Conservation (phyloP, 164 flowering plant species). For the Akebia trifoliata region DNA sequence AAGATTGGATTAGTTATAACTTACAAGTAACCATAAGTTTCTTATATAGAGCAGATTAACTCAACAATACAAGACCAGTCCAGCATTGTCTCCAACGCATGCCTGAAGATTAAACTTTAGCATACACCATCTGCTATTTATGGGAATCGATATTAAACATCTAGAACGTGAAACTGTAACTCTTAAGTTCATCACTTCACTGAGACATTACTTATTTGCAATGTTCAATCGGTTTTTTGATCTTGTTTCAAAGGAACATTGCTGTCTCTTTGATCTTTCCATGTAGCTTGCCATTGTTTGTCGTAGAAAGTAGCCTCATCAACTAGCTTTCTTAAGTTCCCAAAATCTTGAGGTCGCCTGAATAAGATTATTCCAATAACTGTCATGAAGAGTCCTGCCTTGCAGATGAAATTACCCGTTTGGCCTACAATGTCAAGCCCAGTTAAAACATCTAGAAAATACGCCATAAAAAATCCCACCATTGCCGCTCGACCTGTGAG, state of each 20-base stretch:
- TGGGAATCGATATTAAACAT: too few species aligned
- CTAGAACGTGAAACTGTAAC: too few species aligned
- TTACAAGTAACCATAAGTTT: too few species aligned
- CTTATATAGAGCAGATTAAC: too few species aligned
- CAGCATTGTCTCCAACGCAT: too few species aligned
- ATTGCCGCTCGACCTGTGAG: conserved; percentile 60
- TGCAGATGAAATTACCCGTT: conserved; percentile 52
- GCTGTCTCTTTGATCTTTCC: conserved; percentile 35
- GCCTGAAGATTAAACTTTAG: too few species aligned
- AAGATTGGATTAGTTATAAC: too few species aligned
- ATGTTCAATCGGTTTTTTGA: conserved; percentile 2
- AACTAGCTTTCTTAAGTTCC: conserved; percentile 30
- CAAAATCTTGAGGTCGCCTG: conserved; percentile 30
- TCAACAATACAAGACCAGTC: too few species aligned
- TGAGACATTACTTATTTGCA: not conserved
- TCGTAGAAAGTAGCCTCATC: conserved; percentile 62
- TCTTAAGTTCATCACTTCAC: not conserved
- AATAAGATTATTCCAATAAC: conserved; percentile 35
- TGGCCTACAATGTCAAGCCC: conserved; percentile 61
- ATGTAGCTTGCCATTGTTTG: conserved; percentile 62
- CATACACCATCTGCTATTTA: too few species aligned
- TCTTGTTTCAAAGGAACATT: conserved; percentile 8
- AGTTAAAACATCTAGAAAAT: conserved; percentile 48
- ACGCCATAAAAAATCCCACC: conserved; percentile 64
- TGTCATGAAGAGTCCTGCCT: conserved; percentile 39